A percentile compares a stretch with the other conserved stretches of the same genome.
Conservation (phyloP, 805 yeast genomes). For the Hanseniaspora meyeri region DNA sequence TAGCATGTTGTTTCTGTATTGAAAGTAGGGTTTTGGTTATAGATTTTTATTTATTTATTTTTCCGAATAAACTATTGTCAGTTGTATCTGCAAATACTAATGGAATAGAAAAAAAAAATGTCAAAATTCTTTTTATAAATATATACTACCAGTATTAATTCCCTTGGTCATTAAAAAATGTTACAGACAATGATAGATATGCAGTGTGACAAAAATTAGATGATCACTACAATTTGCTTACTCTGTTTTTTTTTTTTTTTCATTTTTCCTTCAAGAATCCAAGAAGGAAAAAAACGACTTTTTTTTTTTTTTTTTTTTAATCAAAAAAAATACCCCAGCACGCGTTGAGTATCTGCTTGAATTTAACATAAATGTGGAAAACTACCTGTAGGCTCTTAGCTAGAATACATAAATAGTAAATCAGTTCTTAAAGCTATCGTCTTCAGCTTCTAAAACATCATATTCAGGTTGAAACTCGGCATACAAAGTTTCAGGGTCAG, state of each 20-base stretch:
- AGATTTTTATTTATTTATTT: too few relatives aligned
- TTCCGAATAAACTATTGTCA: too few relatives aligned
- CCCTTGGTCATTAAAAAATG: background rate
- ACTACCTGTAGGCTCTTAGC: too few relatives aligned
- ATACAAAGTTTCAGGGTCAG: conserved; percentile 56
- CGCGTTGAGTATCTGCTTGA: background rate
- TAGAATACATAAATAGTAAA: background rate
- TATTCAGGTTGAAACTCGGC: conserved; percentile 60
- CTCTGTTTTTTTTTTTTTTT: background rate
- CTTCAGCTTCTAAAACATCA: conserved; percentile 23
- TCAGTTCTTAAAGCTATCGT: conserved; percentile 8
- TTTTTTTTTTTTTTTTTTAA: background rate
- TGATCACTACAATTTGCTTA: background rate
- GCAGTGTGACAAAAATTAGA: background rate
- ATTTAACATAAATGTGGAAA: too few relatives aligned
- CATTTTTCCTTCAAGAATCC: background rate
- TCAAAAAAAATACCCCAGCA: background rate
- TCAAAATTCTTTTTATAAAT: too few relatives aligned
- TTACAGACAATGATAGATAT: too few relatives aligned
- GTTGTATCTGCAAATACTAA: background rate
- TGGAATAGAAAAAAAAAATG: background rate
- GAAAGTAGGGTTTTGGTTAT: background rate
- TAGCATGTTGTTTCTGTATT: background rate
- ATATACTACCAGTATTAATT: background rate
- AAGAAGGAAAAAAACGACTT: background rate